Evolutionary conservation across 495 filamentous ascomycete genomes (phyloP).

Genomic region (Oidiodendron maius): DNA sequence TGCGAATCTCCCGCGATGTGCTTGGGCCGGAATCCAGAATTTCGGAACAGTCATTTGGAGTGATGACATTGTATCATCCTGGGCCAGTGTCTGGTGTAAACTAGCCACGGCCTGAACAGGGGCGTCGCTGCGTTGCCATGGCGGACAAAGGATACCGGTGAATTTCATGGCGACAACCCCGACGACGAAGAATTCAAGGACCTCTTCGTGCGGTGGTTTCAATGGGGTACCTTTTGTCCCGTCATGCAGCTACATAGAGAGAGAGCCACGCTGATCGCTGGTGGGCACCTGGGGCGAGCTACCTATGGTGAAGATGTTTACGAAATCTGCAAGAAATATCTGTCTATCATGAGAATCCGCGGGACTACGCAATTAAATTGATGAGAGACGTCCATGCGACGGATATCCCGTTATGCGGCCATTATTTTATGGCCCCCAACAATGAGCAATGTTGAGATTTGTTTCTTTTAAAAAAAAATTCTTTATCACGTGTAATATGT

Average conservation of each 20-base stretch:
- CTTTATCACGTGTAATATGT: too few species aligned
- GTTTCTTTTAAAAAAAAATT: too few species aligned
- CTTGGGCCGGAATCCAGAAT: conserved; percentile 54
- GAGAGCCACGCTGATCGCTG: conserved; percentile 36
- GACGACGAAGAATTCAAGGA: conserved; percentile 47
- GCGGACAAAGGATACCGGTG: conserved; percentile 42
- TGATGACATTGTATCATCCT: conserved; percentile 52
- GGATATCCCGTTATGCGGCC: conserved; percentile 50
- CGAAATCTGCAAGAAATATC: conserved; percentile 49
- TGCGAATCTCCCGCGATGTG: conserved; percentile 52
- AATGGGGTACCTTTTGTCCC: conserved; percentile 55
- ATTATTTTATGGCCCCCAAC: conserved; percentile 51
- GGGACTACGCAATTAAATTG: conserved; percentile 41
- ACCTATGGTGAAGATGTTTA: conserved; percentile 50
- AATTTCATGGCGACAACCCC: conserved; percentile 51
- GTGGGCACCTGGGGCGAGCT: conserved; percentile 47
- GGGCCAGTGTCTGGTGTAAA: conserved; percentile 47
- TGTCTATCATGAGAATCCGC: conserved; percentile 45
- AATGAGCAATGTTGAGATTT: too few species aligned
- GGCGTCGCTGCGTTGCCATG: conserved; percentile 51
- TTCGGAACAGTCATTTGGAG: conserved; percentile 55
- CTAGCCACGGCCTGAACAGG: conserved; percentile 54
- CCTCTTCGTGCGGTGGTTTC: conserved; percentile 55
- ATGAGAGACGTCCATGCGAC: conserved; percentile 50
- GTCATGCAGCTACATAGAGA: conserved; percentile 57